Evolutionary conservation across 2,329 filamentous ascomycete species (phyloP).

Genomic region (Alternaria dauci): DNA sequence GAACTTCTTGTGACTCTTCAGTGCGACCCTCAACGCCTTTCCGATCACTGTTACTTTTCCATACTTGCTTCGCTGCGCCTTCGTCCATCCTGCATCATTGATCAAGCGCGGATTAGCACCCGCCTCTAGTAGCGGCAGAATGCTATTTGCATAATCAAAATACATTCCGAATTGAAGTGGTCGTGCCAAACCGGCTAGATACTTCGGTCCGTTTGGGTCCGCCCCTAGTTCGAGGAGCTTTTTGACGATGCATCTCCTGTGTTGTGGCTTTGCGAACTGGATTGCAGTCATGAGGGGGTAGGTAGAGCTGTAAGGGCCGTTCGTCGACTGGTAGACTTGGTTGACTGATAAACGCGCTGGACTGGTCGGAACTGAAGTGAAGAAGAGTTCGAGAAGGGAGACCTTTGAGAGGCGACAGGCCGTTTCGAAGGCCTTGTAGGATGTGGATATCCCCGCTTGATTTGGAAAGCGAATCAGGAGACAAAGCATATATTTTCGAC

Average conservation of each 20-base stretch:
- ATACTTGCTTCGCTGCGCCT: neutral
- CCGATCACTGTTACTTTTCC: neutral
- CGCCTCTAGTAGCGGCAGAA: neutral
- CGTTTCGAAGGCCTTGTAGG: too few species aligned
- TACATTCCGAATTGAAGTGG: too few species aligned
- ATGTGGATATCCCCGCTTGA: neutral
- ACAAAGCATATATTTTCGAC: accelerated
- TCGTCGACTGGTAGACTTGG: too few species aligned
- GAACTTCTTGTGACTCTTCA: neutral
- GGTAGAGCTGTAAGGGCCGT: too few species aligned
- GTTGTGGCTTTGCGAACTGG: too few species aligned
- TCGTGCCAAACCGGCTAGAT: neutral
- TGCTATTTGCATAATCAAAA: too few species aligned
- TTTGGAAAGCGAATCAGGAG: neutral
- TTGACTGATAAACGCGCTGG: too few species aligned
- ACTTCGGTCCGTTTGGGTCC: neutral
- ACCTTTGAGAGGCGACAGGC: too few species aligned
- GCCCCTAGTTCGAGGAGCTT: neutral
- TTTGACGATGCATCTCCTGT: neutral
- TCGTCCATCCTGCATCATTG: accelerated
- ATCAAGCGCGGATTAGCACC: neutral
- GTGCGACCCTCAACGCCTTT: neutral
- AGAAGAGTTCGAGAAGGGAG: too few species aligned
- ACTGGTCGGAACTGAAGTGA: too few species aligned
- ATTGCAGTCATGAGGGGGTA: neutral